Evolutionary conservation across 2,329 filamentous ascomycete species (phyloP).

Genomic region (Fusarium sp.): DNA sequence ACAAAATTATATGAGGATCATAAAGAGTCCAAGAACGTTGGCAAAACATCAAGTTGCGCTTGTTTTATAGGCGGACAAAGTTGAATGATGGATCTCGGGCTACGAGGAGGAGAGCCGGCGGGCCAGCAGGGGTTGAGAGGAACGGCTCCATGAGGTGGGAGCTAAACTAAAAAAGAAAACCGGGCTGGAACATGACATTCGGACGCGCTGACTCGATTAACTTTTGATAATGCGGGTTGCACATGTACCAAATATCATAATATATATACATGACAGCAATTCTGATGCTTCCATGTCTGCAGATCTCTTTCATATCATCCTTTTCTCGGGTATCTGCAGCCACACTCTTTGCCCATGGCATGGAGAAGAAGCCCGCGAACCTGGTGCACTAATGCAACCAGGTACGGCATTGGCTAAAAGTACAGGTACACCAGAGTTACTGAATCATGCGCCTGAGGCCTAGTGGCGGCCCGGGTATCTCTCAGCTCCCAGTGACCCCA

Average conservation of each 20-base stretch:
- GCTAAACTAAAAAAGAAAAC: slow-evolving; percentile 39
- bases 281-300: neutral
- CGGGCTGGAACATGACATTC: slow-evolving; percentile 38
- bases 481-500: slow-evolving; percentile 32
- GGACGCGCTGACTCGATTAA: slow-evolving; percentile 24
- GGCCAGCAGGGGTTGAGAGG: slow-evolving; percentile 39
- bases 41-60: slow-evolving; percentile 51
- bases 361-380: neutral
- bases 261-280: neutral
- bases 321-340: slow-evolving; percentile 9
- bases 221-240: neutral
- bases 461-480: slow-evolving; percentile 24
- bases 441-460: slow-evolving; percentile 3
- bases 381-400: slow-evolving; percentile 34
- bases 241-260: neutral
- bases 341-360: slow-evolving; percentile 1
- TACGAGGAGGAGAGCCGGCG: slow-evolving; percentile 40
- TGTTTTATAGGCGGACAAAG: slow-evolving; percentile 51
- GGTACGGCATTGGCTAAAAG: slow-evolving; percentile 28
- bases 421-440: slow-evolving; percentile 34
- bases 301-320: neutral
- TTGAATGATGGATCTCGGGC: slow-evolving; percentile 50
- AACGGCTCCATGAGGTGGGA: slow-evolving; percentile 32
- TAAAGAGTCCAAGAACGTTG: slow-evolving; percentile 76
- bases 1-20: slow-evolving; percentile 61